Percentiles rank a stretch among this genome's conserved stretches.
phyloP scores from a whole-genome alignment of 2,329 filamentous ascomycete species.

The Sphaerulina musiva region DNA sequence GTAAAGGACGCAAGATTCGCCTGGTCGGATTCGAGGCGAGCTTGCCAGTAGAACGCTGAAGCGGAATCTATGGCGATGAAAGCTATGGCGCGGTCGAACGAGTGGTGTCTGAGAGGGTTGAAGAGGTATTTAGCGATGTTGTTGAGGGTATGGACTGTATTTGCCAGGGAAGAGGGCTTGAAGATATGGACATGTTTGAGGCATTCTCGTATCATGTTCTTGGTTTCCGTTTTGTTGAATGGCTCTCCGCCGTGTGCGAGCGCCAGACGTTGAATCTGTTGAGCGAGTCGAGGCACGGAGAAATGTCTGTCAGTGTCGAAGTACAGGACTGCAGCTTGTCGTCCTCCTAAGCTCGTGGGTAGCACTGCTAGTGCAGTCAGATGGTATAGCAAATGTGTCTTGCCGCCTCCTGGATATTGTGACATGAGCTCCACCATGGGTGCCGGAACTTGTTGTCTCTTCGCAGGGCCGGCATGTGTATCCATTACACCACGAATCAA shows the following conservation, averaged over 20 bases:
- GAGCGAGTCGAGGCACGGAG: conserved; percentile 43
- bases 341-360: conserved; percentile 43
- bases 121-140: conserved; percentile 48
- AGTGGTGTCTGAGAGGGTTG: conserved; percentile 38
- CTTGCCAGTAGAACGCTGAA: conserved; percentile 51
- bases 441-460: conserved; percentile 15
- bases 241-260: conserved; percentile 6
- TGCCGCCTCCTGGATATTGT: conserved; percentile 47
- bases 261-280: conserved; percentile 29
- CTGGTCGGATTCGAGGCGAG: conserved; percentile 39
- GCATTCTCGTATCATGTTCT: conserved; percentile 33
- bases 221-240: background rate
- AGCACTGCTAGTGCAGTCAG: conserved; percentile 48
- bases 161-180: conserved; percentile 46
- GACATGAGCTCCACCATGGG: conserved; percentile 52
- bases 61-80: conserved; percentile 51
- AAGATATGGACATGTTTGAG: conserved; percentile 55
- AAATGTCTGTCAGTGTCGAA: conserved; percentile 53
- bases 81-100: conserved; percentile 42
- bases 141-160: conserved; percentile 46
- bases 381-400: conserved; percentile 54
- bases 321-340: conserved; percentile 47
- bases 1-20: conserved; percentile 16
- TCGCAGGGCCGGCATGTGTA: conserved; percentile 9
- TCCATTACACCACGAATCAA: conserved; percentile 26